phyloP scores from a whole-genome alignment of 352 stramenopile species.

The Phytophthora citrophthora region DNA sequence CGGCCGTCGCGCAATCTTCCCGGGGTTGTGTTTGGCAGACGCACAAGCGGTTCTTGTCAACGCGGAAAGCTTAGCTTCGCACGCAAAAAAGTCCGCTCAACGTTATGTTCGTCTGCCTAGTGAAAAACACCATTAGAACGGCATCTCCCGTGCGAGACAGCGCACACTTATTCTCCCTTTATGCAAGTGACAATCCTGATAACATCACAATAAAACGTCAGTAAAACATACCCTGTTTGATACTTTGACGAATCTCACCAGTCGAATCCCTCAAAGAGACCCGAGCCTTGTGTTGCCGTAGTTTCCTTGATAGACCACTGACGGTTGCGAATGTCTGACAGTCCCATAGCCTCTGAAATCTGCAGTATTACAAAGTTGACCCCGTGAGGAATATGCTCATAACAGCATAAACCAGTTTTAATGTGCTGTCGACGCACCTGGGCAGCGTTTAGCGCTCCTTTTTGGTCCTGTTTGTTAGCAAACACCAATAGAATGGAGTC shows the following conservation, averaged over 20 bases:
- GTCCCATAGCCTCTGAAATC: slow-evolving; percentile 98
- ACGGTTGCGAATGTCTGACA: slow-evolving; percentile 98
- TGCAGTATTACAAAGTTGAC: slow-evolving; percentile 34
- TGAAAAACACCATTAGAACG: slow-evolving; percentile 3
- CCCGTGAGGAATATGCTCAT: slow-evolving; percentile 1
- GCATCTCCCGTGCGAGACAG: slow-evolving; percentile 4
- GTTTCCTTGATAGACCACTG: slow-evolving; percentile 99
- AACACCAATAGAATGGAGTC: slow-evolving; percentile 99
- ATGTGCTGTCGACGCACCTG: slow-evolving; percentile 54
- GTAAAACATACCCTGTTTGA: not conserved
- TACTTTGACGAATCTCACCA: slow-evolving; percentile 72
- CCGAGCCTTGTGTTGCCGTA: slow-evolving; percentile 97
- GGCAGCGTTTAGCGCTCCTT: slow-evolving; percentile 90
- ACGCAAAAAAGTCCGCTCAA: not conserved
- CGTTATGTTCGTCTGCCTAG: slow-evolving; percentile 11
- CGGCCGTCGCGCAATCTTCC: slow-evolving; percentile 7
- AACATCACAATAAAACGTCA: slow-evolving; percentile 16
- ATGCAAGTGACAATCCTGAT: slow-evolving; percentile 90
- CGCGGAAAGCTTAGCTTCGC: not conserved
- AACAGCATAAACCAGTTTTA: not conserved
- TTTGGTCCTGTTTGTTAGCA: slow-evolving; percentile 99
- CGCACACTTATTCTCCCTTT: slow-evolving; percentile 78
- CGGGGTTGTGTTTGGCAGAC: slow-evolving; percentile 2
- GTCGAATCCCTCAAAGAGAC: slow-evolving; percentile 99
- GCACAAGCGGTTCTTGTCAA: not conserved